Percentiles rank a stretch among this genome's conserved stretches.
phyloP scores from a whole-genome alignment of 1,284 basidiomycete species.

The Mycosarcoma mackinlayi region DNA sequence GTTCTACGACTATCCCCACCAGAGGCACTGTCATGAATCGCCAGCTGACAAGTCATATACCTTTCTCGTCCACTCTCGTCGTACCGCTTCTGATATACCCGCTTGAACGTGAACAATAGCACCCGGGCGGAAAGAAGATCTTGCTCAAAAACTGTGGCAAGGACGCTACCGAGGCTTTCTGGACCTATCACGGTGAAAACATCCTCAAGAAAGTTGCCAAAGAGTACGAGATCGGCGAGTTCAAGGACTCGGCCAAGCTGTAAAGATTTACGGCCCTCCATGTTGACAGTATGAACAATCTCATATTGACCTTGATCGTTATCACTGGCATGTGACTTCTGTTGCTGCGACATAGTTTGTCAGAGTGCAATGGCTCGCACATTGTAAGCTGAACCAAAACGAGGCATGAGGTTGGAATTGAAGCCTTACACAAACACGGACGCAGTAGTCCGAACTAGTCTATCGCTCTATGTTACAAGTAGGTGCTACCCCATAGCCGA shows the following conservation, averaged over 20 bases:
- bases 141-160: constrained; percentile 66
- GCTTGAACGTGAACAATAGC: constrained; percentile 20
- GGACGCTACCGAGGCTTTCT: constrained; percentile 66
- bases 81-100: background rate
- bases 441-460: no score
- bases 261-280: constrained; percentile 6
- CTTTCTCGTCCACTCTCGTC: no score
- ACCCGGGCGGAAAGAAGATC: constrained; percentile 68
- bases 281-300: constrained; percentile 7
- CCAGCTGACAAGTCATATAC: no score
- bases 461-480: no score
- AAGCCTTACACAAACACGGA: no score
- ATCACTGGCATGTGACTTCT: no score
- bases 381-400: no score
- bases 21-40: background rate
- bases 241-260: constrained; percentile 61
- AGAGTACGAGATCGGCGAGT: constrained; percentile 61
- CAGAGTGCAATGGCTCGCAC: no score
- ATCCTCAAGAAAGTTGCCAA: constrained; percentile 58
- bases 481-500: no score
- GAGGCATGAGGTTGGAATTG: no score
- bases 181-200: constrained; percentile 65
- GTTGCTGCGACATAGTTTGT: no score
- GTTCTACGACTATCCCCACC: background rate
- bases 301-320: background rate